Conservation (phyloP, 2,329 filamentous ascomycete genomes). For the Penicillium occitanis region DNA sequence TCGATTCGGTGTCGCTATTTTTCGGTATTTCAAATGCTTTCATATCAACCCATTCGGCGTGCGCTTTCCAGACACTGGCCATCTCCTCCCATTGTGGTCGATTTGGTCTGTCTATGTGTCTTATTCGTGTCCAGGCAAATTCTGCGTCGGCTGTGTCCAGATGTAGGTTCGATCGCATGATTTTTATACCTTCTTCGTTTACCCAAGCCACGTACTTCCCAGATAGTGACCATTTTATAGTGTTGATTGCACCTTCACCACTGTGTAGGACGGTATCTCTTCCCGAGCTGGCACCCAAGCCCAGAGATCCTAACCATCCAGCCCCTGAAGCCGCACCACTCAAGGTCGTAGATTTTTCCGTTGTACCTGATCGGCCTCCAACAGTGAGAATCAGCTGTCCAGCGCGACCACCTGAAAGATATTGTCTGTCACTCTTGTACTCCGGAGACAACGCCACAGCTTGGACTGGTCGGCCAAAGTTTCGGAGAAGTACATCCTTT, state of each 20-base stretch:
- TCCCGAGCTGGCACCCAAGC: conserved; percentile 72
- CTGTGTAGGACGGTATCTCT: conserved; percentile 86
- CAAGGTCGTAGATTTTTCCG: conserved; percentile 79
- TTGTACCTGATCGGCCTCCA: conserved; percentile 75
- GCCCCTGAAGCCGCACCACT: conserved; percentile 72
- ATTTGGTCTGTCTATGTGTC: conserved; percentile 85
- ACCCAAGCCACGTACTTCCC: conserved; percentile 93
- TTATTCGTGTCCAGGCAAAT: conserved; percentile 90
- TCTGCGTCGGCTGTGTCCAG: conserved; percentile 75
- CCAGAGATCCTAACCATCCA: conserved; percentile 88
- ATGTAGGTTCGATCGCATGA: conserved; percentile 87
- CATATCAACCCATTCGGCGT: conserved; percentile 91
- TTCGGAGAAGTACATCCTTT: conserved; percentile 86
- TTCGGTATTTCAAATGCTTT: conserved; percentile 73
- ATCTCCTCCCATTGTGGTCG: conserved; percentile 91
- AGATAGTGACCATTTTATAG: conserved; percentile 90
- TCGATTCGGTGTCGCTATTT: conserved; percentile 36
- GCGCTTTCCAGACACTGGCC: conserved; percentile 91
- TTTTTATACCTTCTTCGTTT: conserved; percentile 95
- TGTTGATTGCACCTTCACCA: conserved; percentile 86
- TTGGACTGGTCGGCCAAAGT: conserved; percentile 90
- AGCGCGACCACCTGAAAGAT: conserved; percentile 85
- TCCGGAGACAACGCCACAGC: conserved; percentile 92
- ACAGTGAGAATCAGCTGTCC: conserved; percentile 84
- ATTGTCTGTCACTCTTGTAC: conserved; percentile 83